These are phyloP conservation scores for Plasmopara halstedii DNA, from an alignment of 352 stramenopile species.

Conservation along the genomic window DNA sequence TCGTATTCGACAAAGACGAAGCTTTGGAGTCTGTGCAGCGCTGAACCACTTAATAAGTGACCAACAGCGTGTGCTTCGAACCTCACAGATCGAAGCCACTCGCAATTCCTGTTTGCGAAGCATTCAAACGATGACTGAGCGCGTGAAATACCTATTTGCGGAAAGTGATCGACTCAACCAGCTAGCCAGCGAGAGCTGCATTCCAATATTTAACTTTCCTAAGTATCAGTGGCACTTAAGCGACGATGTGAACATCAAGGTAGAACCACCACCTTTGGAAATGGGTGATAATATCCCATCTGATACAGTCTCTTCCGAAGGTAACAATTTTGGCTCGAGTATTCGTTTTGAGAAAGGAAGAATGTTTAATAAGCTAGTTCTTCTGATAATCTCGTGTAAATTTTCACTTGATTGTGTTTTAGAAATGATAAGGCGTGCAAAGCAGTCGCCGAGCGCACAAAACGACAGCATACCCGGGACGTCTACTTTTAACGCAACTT, in stretches of 20 bases:
- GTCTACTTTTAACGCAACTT: constrained; percentile 15
- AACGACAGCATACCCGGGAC: constrained; percentile 13
- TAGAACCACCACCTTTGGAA: constrained; percentile 15
- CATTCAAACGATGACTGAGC: constrained; percentile 22
- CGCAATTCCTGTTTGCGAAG: constrained; percentile 34
- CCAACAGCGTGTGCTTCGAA: constrained; percentile 19
- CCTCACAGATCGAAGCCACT: constrained; percentile 16
- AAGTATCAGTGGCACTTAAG: constrained; percentile 30
- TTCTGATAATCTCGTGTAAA: no score
- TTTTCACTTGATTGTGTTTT: neutral
- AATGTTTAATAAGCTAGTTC: no score
- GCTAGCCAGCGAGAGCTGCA: constrained; percentile 20
- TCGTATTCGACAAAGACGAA: constrained; percentile 27
- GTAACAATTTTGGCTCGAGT: no score
- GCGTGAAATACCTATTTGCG: constrained; percentile 9
- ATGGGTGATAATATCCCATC: neutral
- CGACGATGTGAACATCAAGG: constrained; percentile 22
- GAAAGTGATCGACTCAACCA: constrained; percentile 28
- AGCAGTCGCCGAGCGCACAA: constrained; percentile 3
- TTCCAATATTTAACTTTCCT: constrained; percentile 32
- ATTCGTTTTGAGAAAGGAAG: no score
- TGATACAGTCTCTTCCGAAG: no score
- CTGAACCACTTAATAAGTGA: constrained; percentile 28
- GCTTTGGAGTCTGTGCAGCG: constrained; percentile 16
- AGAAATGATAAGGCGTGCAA: constrained; percentile 2